Evolutionary conservation across 495 filamentous ascomycete species (phyloP).

Genomic region (Friedmanniomyces simplex): DNA sequence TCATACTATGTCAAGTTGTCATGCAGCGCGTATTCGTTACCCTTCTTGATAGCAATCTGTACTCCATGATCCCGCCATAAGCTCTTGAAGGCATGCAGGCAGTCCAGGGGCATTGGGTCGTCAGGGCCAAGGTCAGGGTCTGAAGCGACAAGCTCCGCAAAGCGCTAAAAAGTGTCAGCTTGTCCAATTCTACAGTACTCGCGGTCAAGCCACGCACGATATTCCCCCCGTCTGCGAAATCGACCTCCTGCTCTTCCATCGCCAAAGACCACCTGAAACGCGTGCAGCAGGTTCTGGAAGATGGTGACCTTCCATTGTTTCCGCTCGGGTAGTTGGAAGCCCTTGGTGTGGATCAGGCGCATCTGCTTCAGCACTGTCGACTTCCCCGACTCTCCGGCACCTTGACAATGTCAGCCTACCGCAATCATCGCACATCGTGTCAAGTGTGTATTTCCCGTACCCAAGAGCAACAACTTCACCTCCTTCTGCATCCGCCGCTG

Average conservation of each 20-base stretch:
- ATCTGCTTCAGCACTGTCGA: constrained; percentile 99
- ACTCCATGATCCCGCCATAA: constrained; percentile 81
- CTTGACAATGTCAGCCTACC: constrained; percentile 37
- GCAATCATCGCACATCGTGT: not conserved
- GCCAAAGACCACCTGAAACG: constrained; percentile 64
- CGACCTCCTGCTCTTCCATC: constrained; percentile 77
- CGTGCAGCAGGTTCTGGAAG: constrained; percentile 47
- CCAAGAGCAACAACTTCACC: constrained; percentile 38
- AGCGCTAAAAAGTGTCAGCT: constrained; percentile 21
- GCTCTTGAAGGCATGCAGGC: constrained; percentile 68
- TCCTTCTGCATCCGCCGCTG: constrained; percentile 34
- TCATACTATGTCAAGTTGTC: constrained; percentile 90
- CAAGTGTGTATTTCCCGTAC: constrained; percentile 21
- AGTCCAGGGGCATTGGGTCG: constrained; percentile 48
- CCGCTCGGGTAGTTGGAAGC: constrained; percentile 83
- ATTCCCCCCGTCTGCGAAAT: constrained; percentile 68
- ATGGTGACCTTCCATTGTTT: constrained; percentile 86
- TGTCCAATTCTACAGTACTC: not conserved
- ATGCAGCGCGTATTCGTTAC: constrained; percentile 92
- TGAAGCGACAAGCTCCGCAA: constrained; percentile 32
- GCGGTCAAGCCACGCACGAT: constrained; percentile 42
- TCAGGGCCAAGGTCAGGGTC: constrained; percentile 30
- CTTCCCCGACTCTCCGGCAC: constrained; percentile 95
- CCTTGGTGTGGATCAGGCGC: constrained; percentile 92
- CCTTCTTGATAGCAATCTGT: constrained; percentile 73